These are phyloP conservation scores for Xanthoconium stramineum DNA, from an alignment of 768 basidiomycete genomes.

Conservation along the genomic window DNA sequence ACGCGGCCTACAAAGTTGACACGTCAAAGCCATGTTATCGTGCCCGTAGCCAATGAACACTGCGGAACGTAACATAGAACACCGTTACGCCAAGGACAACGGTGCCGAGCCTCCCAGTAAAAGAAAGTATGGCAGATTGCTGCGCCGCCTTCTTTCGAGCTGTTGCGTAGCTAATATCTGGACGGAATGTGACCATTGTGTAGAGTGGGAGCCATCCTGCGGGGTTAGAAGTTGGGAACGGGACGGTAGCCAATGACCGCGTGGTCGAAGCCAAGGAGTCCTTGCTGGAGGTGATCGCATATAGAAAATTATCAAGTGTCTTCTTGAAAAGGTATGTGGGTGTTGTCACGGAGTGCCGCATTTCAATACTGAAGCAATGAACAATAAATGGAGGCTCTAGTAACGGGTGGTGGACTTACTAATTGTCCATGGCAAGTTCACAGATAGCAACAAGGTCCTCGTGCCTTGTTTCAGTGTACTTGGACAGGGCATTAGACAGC, in stretches of 20 bases:
- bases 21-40: constrained; percentile 17
- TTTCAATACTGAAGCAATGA: constrained; percentile 67
- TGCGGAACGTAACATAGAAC: constrained; percentile 31
- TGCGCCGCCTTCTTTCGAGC: constrained; percentile 65
- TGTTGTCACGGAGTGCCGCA: constrained; percentile 90
- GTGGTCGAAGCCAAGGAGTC: constrained; percentile 46
- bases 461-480: constrained; percentile 80
- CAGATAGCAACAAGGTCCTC: constrained; percentile 89
- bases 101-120: constrained; percentile 48
- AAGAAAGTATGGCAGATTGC: constrained; percentile 64
- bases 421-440: constrained; percentile 94
- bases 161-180: constrained; percentile 87
- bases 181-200: constrained; percentile 97
- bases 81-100: constrained; percentile 41
- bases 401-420: constrained; percentile 58
- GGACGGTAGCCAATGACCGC: constrained; percentile 43
- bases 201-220: constrained; percentile 90
- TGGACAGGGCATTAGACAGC: constrained; percentile 63
- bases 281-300: constrained; percentile 53
- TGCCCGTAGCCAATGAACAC: constrained; percentile 20
- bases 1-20: constrained; percentile 33
- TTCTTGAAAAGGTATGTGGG: constrained; percentile 76
- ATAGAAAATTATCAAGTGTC: constrained; percentile 72
- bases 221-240: constrained; percentile 60
- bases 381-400: constrained; percentile 20